Base-by-base conservation (phyloP, 306 rosid species). In the Cyamopsis tetragonoloba region DNA sequence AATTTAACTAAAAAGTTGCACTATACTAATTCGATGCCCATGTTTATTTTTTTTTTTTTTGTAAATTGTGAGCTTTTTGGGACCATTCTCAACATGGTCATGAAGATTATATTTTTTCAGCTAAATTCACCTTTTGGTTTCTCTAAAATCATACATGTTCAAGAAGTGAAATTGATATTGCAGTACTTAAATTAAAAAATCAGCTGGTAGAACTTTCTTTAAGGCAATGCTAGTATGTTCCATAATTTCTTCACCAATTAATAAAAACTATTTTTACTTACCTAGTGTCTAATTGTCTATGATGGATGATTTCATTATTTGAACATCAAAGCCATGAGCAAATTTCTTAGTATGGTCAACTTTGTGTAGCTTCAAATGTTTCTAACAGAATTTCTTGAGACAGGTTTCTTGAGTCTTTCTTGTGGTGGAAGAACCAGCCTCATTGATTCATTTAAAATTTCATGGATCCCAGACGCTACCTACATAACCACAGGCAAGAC, bases 361-460 rank as follows among this genome's bases (percentile, higher is more conserved):
- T 8, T 48, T 23, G 32, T 48, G 26, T 12, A 20, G 23, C 24
- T 43, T 39, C 11, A 5, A 46, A 57, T 2, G 13, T 66, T 77
- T 50, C 75, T 72, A n/a, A 62, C 47, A 54, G 27, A 35, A 35
- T 51, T 71, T 44, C 53, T 35, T 66, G 79, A 31, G 12, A 71
- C 96, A 89, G 96, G 88, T 74, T 92, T 92, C 81, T 59, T 92
- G 80, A 92, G 98, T 79, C 77, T 92, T 50, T 76, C 93, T 69
- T 92, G 98, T 78, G 98, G 98, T 68, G 96, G 89, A 81, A 83
- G 49, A 49, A 70, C 71, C 23, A 81, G 79, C 60, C 84, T 82
- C 79, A 73, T 27, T 26, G 96, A 92, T 76, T 67, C 88, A 55
- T 80, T 70, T 3, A 82, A 79, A 66, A 83, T 92, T 41, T 76